phyloP scores from a whole-genome alignment of 345 rosid genomes.

The Rubroshorea leprosula region DNA sequence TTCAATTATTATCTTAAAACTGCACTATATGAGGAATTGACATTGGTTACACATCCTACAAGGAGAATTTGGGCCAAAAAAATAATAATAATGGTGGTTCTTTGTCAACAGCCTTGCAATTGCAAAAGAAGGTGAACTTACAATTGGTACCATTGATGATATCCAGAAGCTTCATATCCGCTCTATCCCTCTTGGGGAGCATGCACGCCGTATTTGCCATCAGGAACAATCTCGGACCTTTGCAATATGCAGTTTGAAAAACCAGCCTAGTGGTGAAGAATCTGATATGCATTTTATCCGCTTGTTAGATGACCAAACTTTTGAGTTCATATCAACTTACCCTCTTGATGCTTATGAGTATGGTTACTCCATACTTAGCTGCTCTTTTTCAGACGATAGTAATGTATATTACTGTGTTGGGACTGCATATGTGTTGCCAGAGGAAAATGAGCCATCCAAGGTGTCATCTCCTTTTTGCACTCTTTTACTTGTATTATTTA shows the following conservation, averaged over 20 bases:
- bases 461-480: constrained; percentile 27
- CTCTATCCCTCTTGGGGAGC: constrained; percentile 89
- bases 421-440: constrained; percentile 88
- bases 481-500: background rate
- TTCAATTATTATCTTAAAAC: too few relatives aligned
- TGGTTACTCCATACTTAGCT: constrained; percentile 89
- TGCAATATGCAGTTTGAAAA: constrained; percentile 75
- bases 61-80: background rate
- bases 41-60: too few relatives aligned
- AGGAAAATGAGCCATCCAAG: constrained; percentile 86
- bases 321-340: constrained; percentile 71
- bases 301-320: constrained; percentile 79
- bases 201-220: constrained; percentile 86
- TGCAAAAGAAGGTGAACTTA: constrained; percentile 92
- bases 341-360: constrained; percentile 80
- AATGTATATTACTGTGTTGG: constrained; percentile 89
- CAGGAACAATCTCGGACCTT: constrained; percentile 91
- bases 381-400: constrained; percentile 73
- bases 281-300: constrained; percentile 76
- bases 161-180: constrained; percentile 99
- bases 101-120: constrained; percentile 66
- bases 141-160: constrained; percentile 91
- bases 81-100: constrained; percentile 11
- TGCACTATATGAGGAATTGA: too few relatives aligned
- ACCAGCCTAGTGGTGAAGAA: constrained; percentile 65